Conservation (phyloP, 441 rosid species). For the Brassica hybrid region DNA sequence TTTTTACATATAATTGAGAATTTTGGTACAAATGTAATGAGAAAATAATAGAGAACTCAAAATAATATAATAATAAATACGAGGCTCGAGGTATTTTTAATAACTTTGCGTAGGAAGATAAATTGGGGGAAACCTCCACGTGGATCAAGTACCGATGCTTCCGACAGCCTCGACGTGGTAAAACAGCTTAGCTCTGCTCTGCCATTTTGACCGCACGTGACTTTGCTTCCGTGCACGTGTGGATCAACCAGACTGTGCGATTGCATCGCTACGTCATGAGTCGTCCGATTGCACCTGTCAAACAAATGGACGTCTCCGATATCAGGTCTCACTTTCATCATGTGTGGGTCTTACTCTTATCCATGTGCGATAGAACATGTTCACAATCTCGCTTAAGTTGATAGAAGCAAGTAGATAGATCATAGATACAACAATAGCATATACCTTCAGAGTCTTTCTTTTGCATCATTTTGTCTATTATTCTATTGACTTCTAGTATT, state of each 20-base stretch:
- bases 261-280: conserved; percentile 29
- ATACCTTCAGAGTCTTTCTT: no score
- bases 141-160: conserved; percentile 62
- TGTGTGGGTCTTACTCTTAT: background rate
- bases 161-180: conserved; percentile 61
- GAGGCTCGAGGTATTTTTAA: conserved; percentile 25
- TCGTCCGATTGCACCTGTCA: conserved; percentile 35
- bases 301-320: conserved; percentile 25
- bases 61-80: background rate
- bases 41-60: no score
- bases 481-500: background rate
- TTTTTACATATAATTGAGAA: no score
- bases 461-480: background rate
- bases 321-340: background rate
- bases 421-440: background rate
- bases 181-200: conserved; percentile 43
- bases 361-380: background rate
- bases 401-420: background rate
- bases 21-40: no score
- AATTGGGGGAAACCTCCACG: conserved; percentile 36
- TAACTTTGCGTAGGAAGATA: conserved; percentile 32
- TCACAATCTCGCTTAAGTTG: no score
- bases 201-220: conserved; percentile 59
- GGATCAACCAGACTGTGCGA: conserved; percentile 33
- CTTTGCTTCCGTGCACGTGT: conserved; percentile 36